phyloP scores from a whole-genome alignment of 192 early-diverging fungal species.

The Coemansia sp. region DNA sequence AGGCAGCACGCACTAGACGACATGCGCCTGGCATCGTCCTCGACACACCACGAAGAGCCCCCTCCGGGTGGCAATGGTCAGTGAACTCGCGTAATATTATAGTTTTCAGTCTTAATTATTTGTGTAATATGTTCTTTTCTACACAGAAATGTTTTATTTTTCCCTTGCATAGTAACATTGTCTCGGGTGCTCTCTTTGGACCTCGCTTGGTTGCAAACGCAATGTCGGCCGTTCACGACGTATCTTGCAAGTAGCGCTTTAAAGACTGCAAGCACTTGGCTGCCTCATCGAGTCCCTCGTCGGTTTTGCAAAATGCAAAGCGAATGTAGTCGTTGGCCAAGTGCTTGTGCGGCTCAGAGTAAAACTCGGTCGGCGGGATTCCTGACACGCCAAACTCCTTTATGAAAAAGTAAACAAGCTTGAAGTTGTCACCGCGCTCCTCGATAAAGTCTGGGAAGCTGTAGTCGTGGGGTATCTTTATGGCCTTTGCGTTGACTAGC shows the following conservation, averaged over 20 bases:
- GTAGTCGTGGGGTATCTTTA: constrained; percentile 65
- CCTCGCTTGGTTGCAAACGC: too few relatives aligned
- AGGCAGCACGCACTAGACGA: constrained; percentile 15
- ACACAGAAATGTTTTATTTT: too few relatives aligned
- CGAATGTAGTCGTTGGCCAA: constrained; percentile 74
- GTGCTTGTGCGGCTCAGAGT: constrained; percentile 62
- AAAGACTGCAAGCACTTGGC: constrained; percentile 63
- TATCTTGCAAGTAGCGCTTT: constrained; percentile 39
- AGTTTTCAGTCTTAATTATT: background rate
- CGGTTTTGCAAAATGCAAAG: constrained; percentile 93
- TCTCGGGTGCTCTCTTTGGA: too few relatives aligned
- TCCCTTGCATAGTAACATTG: too few relatives aligned
- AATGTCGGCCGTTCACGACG: background rate
- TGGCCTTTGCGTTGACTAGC: constrained; percentile 71
- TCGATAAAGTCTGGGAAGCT: constrained; percentile 56
- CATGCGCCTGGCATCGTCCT: constrained; percentile 5
- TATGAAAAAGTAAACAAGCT: constrained; percentile 80
- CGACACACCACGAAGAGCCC: background rate
- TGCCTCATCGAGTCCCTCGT: constrained; percentile 75
- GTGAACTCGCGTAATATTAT: background rate
- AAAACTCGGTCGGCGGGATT: constrained; percentile 91
- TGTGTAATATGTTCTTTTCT: too few relatives aligned
- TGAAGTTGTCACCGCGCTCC: constrained; percentile 68
- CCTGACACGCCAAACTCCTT: constrained; percentile 85
- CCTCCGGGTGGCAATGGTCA: background rate